These are phyloP conservation scores for Tricholoma saponaceum DNA, from an alignment of 768 basidiomycete genomes.

Conservation along the genomic window DNA sequence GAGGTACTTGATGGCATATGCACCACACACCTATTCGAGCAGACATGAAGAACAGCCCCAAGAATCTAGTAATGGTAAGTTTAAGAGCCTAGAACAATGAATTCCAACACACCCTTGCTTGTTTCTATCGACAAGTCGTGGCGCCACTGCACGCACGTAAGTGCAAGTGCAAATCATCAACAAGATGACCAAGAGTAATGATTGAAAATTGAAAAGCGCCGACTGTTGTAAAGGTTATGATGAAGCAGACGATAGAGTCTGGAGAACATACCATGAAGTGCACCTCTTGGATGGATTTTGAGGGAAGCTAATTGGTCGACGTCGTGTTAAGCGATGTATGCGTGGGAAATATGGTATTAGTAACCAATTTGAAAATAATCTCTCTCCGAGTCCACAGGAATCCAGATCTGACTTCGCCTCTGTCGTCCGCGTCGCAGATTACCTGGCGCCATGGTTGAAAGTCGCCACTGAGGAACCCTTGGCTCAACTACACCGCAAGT, in stretches of 20 bases:
- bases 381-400: too few relatives aligned
- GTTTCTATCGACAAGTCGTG: slow-evolving; percentile 87
- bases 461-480: background rate
- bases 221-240: slow-evolving; percentile 39
- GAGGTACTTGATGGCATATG: background rate
- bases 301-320: too few relatives aligned
- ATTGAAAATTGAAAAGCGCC: slow-evolving; percentile 97
- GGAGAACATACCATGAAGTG: slow-evolving; percentile 8
- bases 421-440: too few relatives aligned
- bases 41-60: slow-evolving; percentile 92
- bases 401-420: too few relatives aligned
- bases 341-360: too few relatives aligned
- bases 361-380: too few relatives aligned
- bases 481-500: background rate
- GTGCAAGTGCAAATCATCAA: slow-evolving; percentile 97
- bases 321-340: too few relatives aligned
- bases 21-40: slow-evolving; percentile 80
- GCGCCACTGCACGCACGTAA: slow-evolving; percentile 87
- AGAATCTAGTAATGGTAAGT: slow-evolving; percentile 51
- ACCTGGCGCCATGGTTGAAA: too few relatives aligned
- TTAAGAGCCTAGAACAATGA: background rate
- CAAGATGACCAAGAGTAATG: slow-evolving; percentile 88
- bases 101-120: slow-evolving; percentile 78
- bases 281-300: too few relatives aligned
- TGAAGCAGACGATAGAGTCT: background rate